These are phyloP conservation scores for Phlebiopsis flavidoalba DNA, from an alignment of 768 basidiomycete genomes.

Conservation along the genomic window DNA sequence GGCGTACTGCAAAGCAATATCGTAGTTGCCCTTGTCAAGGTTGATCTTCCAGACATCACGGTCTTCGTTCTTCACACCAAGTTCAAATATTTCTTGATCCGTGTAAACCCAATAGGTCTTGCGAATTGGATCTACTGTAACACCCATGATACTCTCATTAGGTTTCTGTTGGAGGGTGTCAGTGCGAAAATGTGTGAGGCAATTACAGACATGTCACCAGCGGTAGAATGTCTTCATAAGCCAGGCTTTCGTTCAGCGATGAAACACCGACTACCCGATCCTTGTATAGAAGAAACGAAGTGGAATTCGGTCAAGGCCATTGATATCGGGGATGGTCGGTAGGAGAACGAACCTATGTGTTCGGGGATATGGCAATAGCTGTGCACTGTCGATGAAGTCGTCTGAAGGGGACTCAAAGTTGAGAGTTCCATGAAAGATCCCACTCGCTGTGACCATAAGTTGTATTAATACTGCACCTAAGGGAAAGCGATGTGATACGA, in stretches of 20 bases:
- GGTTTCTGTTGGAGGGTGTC: slow-evolving; percentile 51
- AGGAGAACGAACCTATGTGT: slow-evolving; percentile 26
- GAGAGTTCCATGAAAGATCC: slow-evolving; percentile 81
- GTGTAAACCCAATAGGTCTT: slow-evolving; percentile 96
- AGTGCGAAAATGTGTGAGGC: slow-evolving; percentile 19
- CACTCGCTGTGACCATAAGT: slow-evolving; percentile 51
- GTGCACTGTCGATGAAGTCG: slow-evolving; percentile 71
- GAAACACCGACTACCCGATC: slow-evolving; percentile 77
- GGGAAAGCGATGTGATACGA: slow-evolving; percentile 15
- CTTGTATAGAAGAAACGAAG: slow-evolving; percentile 77
- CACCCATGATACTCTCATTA: slow-evolving; percentile 64
- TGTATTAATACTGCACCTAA: background rate
- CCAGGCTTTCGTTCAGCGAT: slow-evolving; percentile 70
- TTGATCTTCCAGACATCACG: slow-evolving; percentile 94
- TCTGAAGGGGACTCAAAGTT: slow-evolving; percentile 67
- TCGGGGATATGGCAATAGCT: slow-evolving; percentile 76
- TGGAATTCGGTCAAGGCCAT: slow-evolving; percentile 90
- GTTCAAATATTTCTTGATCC: slow-evolving; percentile 81
- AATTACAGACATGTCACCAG: slow-evolving; percentile 40
- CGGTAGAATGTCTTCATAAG: slow-evolving; percentile 80
- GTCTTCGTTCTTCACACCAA: slow-evolving; percentile 82
- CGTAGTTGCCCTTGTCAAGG: slow-evolving; percentile 70
- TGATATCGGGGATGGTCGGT: slow-evolving; percentile 59
- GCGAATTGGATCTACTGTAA: slow-evolving; percentile 80
- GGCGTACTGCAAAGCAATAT: slow-evolving; percentile 74